Conservation (phyloP, 139 green algal genomes). For the Chlamydomonas sp. region DNA sequence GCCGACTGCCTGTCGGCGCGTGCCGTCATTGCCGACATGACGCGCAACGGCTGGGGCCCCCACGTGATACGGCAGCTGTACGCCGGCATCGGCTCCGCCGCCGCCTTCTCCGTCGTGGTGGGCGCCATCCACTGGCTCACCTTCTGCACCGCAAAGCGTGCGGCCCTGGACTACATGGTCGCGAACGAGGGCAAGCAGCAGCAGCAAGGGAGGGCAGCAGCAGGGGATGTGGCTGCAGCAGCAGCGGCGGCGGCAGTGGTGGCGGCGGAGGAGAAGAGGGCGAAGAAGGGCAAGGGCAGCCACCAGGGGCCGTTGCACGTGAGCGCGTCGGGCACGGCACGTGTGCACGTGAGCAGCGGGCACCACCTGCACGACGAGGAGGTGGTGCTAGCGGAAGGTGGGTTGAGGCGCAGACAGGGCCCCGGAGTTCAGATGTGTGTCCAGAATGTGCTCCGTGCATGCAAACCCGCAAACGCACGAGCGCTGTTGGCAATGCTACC, state of each 20-base stretch:
- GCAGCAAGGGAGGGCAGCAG: background rate
- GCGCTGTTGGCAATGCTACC: no score
- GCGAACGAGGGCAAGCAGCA: background rate
- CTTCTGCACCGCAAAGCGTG: slow-evolving; percentile 43
- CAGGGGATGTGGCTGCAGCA: background rate
- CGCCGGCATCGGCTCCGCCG: slow-evolving; percentile 37
- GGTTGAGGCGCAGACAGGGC: background rate
- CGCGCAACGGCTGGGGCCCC: slow-evolving; percentile 17
- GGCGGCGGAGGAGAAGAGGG: background rate
- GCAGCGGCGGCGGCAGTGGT: background rate
- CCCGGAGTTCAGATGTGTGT: no score
- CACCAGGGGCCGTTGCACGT: background rate
- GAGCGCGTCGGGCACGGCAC: slow-evolving; percentile 1
- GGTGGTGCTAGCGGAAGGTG: slow-evolving; percentile 10
- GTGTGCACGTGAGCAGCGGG: slow-evolving; percentile 26
- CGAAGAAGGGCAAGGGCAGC: background rate
- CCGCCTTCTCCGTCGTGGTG: slow-evolving; percentile 61
- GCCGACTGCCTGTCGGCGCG: slow-evolving; percentile 40
- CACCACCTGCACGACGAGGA: slow-evolving; percentile 41
- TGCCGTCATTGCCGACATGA: slow-evolving; percentile 52
- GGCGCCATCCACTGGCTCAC: slow-evolving; percentile 65
- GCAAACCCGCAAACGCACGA: no score
- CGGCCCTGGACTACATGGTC: slow-evolving; percentile 8
- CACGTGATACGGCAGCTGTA: slow-evolving; percentile 43
- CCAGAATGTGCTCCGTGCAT: no score